These are phyloP conservation scores for Eucalyptus marginata DNA, from an alignment of 345 rosid species.

Conservation along the genomic window DNA sequence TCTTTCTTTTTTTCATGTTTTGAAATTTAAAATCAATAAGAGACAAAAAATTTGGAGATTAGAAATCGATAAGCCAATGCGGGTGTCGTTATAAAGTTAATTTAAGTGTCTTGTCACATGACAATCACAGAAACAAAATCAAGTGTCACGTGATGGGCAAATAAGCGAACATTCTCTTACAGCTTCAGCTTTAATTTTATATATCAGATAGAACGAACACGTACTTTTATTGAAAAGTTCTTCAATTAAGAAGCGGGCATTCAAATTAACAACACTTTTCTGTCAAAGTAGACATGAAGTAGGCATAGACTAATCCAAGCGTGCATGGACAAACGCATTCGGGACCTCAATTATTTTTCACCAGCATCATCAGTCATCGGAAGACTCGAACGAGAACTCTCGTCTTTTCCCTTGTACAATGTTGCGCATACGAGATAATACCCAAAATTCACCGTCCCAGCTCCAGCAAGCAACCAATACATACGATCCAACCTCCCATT, in stretches of 20 bases:
- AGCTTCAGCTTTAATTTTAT: not conserved
- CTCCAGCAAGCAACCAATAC: slow-evolving; percentile 26
- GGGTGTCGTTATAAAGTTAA: not conserved
- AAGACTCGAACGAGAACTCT: not conserved
- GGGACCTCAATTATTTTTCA: not conserved
- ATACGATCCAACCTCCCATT: slow-evolving; percentile 36
- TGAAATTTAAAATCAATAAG: too few relatives aligned
- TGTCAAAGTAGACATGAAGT: not conserved
- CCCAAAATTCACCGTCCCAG: slow-evolving; percentile 20
- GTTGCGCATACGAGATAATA: slow-evolving; percentile 27
- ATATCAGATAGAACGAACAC: not conserved
- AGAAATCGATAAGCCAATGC: not conserved
- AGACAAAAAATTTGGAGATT: not conserved
- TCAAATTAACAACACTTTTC: not conserved
- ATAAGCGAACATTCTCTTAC: not conserved
- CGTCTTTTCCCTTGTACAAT: not conserved
- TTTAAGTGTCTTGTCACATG: not conserved
- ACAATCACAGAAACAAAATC: not conserved
- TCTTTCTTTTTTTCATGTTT: too few relatives aligned
- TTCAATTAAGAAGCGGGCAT: not conserved
- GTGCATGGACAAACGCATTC: not conserved
- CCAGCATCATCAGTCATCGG: not conserved
- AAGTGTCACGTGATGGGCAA: not conserved
- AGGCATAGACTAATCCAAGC: not conserved
- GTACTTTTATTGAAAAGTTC: not conserved